Conservation (phyloP, 345 rosid genomes). For the Lepidium didymum region DNA sequence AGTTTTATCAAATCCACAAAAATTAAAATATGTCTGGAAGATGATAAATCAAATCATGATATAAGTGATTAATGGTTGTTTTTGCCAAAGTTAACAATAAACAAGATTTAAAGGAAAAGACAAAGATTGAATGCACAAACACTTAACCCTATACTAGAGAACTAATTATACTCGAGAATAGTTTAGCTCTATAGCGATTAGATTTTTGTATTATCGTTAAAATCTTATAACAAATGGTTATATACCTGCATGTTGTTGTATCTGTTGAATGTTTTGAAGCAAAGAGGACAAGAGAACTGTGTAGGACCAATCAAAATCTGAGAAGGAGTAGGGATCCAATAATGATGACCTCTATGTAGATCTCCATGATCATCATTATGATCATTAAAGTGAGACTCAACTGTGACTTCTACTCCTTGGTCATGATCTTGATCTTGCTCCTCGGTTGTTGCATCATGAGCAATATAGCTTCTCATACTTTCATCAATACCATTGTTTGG, state of each 20-base stretch:
- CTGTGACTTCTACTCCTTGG: background rate
- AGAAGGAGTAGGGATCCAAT: slow-evolving; percentile 2
- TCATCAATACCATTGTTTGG: background rate
- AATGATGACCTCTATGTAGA: background rate
- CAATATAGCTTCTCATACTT: background rate
- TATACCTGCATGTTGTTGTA: slow-evolving; percentile 15
- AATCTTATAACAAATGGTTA: background rate
- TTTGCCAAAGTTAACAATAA: too few species aligned
- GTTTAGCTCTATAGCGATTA: too few species aligned
- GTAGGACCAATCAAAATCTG: slow-evolving; percentile 10
- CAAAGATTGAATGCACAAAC: too few species aligned
- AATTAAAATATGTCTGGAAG: background rate
- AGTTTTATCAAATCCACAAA: background rate
- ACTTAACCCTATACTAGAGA: too few species aligned
- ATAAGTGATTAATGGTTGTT: too few species aligned
- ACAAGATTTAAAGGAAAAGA: too few species aligned
- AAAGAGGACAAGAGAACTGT: slow-evolving; percentile 9
- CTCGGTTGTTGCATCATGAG: background rate
- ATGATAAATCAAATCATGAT: background rate
- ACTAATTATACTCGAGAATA: too few species aligned
- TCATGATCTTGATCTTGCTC: slow-evolving; percentile 3
- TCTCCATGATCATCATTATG: background rate
- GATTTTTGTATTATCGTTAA: too few species aligned
- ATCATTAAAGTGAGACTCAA: background rate
- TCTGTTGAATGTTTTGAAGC: slow-evolving; percentile 8